phyloP scores from a whole-genome alignment of 1,284 basidiomycete genomes.

The Ganoderma leucocontextum region DNA sequence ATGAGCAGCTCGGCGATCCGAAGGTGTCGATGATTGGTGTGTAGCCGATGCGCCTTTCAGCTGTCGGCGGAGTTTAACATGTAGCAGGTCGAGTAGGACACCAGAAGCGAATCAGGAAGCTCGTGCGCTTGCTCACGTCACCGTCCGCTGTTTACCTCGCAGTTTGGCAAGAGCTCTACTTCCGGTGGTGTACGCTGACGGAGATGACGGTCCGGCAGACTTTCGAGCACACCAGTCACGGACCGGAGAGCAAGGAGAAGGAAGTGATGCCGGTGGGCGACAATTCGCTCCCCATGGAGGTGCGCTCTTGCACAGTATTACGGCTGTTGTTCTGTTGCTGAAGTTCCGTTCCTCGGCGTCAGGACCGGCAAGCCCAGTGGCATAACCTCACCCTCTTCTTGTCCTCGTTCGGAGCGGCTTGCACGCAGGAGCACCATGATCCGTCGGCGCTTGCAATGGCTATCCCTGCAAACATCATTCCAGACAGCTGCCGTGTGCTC shows the following conservation, averaged over 20 bases:
- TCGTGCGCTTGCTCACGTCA: slow-evolving; percentile 69
- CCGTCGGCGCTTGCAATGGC: slow-evolving; percentile 57
- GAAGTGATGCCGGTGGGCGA: slow-evolving; percentile 40
- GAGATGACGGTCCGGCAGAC: slow-evolving; percentile 43
- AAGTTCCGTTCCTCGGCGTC: slow-evolving; percentile 1
- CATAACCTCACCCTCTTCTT: slow-evolving; percentile 88
- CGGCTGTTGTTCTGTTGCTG: neutral
- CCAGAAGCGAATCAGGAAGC: slow-evolving; percentile 82
- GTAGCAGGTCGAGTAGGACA: slow-evolving; percentile 70
- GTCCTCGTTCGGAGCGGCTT: slow-evolving; percentile 78
- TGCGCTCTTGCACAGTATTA: slow-evolving; percentile 28
- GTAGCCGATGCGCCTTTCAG: slow-evolving; percentile 35
- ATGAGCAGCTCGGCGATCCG: slow-evolving; percentile 81
- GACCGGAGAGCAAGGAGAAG: slow-evolving; percentile 27
- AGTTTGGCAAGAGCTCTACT: slow-evolving; percentile 86
- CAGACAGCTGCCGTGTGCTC: slow-evolving; percentile 73
- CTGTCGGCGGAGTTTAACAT: neutral
- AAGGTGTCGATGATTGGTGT: slow-evolving; percentile 71
- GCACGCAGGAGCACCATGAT: slow-evolving; percentile 61
- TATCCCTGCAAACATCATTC: slow-evolving; percentile 69
- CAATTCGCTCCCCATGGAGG: slow-evolving; percentile 49
- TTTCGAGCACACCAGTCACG: slow-evolving; percentile 37
- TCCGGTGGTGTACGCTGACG: slow-evolving; percentile 48
- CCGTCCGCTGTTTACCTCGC: slow-evolving; percentile 74
- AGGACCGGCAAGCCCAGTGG: slow-evolving; percentile 87